Evolutionary conservation across 768 basidiomycete genomes (phyloP).

Genomic region (Candolleomyces aberdarensis): DNA sequence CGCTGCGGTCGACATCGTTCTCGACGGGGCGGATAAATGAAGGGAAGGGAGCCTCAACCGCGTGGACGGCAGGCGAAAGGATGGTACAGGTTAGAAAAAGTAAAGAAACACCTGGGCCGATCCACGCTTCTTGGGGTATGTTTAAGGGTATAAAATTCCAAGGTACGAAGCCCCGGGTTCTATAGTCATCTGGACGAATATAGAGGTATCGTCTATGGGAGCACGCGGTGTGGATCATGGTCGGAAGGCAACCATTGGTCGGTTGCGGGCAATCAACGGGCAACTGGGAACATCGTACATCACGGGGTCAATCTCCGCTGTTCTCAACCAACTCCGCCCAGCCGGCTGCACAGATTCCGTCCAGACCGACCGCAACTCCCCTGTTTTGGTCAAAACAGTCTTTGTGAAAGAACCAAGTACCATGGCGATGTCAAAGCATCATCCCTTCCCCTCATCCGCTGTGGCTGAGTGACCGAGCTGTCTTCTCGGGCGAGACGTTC

Average conservation of each 20-base stretch:
- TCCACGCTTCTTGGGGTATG: neutral
- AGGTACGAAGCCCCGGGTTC: constrained; percentile 1
- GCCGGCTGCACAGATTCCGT: neutral
- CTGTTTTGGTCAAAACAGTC: no score
- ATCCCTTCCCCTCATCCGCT: neutral
- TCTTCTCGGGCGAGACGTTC: neutral
- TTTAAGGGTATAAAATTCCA: constrained; percentile 8
- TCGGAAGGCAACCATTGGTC: constrained; percentile 1
- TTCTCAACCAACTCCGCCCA: neutral
- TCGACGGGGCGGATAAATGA: neutral
- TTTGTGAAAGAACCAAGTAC: no score
- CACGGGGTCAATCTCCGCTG: neutral
- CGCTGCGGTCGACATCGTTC: neutral
- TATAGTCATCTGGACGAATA: neutral
- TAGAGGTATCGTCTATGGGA: neutral
- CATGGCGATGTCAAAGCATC: no score
- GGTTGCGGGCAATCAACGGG: neutral
- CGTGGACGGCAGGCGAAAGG: constrained; percentile 7
- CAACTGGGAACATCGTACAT: neutral
- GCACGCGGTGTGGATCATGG: constrained; percentile 1
- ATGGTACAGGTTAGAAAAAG: constrained; percentile 9
- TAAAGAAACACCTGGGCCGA: constrained; percentile 5
- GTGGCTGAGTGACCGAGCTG: neutral
- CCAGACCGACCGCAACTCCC: neutral
- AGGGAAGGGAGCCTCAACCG: constrained; percentile 1